phyloP scores from a whole-genome alignment of 1,284 basidiomycete genomes.

The Trichosporon ovoides region DNA sequence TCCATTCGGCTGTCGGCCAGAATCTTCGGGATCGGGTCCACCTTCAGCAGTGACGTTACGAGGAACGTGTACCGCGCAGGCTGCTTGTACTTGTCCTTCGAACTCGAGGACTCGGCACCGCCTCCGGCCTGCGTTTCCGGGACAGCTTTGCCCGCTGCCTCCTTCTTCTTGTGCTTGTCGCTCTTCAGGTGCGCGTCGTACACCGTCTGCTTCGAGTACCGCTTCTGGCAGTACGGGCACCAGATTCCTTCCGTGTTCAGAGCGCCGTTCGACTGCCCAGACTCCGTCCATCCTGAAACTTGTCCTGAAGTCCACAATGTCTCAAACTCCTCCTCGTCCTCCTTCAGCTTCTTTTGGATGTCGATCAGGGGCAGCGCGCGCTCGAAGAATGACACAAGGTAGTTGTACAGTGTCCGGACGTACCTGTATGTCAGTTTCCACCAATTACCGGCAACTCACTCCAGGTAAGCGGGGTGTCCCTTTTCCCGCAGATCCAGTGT shows the following conservation, averaged over 20 bases:
- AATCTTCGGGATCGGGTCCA: conserved; percentile 60
- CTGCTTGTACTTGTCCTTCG: conserved; percentile 59
- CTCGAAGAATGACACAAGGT: conserved; percentile 79
- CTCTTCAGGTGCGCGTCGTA: conserved; percentile 94
- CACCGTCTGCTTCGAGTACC: conserved; percentile 94
- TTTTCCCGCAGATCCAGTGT: conserved; percentile 70
- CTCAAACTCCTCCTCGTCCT: conserved; percentile 66
- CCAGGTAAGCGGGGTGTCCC: conserved; percentile 68
- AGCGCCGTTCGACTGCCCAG: conserved; percentile 18
- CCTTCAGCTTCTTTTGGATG: conserved; percentile 62
- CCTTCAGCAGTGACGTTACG: conserved; percentile 60
- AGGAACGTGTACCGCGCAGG: conserved; percentile 71
- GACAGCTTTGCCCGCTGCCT: conserved; percentile 45
- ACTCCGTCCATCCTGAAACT: conserved; percentile 70
- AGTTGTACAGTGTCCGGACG: conserved; percentile 71
- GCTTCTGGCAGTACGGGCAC: conserved; percentile 91
- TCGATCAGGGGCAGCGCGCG: conserved; percentile 84
- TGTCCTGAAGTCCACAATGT: conserved; percentile 71
- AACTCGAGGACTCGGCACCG: conserved; percentile 4
- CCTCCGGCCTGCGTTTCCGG: conserved; percentile 28
- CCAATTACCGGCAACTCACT: conserved; percentile 55
- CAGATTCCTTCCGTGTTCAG: conserved; percentile 67
- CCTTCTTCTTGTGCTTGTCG: conserved; percentile 90
- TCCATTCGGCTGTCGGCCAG: conserved; percentile 84
- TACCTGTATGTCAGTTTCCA: conserved; percentile 55